These are phyloP conservation scores for Lyophyllum atratum DNA, from an alignment of 768 basidiomycete genomes.

Conservation along the genomic window DNA sequence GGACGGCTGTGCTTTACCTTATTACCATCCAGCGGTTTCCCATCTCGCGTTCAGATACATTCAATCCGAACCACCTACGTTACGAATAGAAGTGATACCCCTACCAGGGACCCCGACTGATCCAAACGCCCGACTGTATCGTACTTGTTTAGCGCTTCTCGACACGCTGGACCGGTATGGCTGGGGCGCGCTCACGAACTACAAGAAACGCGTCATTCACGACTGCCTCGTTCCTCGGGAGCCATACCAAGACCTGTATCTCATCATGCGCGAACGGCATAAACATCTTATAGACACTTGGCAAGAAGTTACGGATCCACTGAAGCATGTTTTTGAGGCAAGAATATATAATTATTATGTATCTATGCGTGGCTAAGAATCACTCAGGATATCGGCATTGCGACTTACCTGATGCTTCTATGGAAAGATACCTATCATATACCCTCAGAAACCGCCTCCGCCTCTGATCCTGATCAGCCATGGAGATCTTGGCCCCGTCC, in stretches of 20 bases:
- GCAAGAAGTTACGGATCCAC: conserved; percentile 82
- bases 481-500: conserved; percentile 82
- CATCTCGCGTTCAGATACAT: conserved; percentile 85
- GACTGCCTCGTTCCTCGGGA: conserved; percentile 79
- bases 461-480: conserved; percentile 33
- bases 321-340: conserved; percentile 91
- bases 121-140: conserved; percentile 65
- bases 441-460: conserved; percentile 1
- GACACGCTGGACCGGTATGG: conserved; percentile 86
- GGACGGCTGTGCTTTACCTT: conserved; percentile 60
- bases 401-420: conserved; percentile 87
- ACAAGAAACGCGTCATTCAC: conserved; percentile 84
- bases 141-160: conserved; percentile 79
- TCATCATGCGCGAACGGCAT: conserved; percentile 83
- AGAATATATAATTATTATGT: conserved; percentile 9
- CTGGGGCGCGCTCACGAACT: conserved; percentile 81
- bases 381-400: conserved; percentile 87
- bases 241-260: conserved; percentile 87
- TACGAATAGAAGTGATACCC: conserved; percentile 64
- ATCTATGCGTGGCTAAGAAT: neutral
- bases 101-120: conserved; percentile 51
- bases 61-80: conserved; percentile 25
- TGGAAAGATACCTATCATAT: conserved; percentile 75
- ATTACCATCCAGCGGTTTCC: conserved; percentile 84
- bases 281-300: conserved; percentile 74